Conservation (phyloP, 176 grass and related monocot species). For the Oryza australiensis region DNA sequence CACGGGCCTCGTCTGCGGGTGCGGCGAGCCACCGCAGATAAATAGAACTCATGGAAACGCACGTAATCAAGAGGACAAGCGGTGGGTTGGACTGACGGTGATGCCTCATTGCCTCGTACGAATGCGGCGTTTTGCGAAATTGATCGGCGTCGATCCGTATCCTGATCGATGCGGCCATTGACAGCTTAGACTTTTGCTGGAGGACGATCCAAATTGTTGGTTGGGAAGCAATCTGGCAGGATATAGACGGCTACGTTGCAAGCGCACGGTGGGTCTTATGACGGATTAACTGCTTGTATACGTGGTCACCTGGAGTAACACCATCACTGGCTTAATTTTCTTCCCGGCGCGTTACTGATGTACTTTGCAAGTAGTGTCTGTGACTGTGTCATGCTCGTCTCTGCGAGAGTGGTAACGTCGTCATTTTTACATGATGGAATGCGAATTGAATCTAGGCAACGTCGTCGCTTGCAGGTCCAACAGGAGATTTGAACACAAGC, state of each 20-base stretch:
- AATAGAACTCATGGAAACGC: neutral
- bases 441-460: neutral
- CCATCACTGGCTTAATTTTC: too few species aligned
- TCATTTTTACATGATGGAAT: too few species aligned
- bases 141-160: conserved; percentile 26
- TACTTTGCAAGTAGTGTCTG: neutral
- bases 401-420: neutral
- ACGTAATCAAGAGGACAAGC: neutral
- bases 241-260: neutral
- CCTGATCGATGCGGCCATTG: neutral
- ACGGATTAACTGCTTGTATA: too few species aligned
- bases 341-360: neutral
- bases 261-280: too few species aligned
- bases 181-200: neutral
- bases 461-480: neutral
- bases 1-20: neutral
- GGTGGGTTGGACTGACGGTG: too few species aligned
- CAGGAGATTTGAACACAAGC: neutral
- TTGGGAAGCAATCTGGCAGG: conserved; percentile 13
- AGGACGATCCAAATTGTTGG: conserved; percentile 21
- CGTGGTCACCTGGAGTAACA: too few species aligned
- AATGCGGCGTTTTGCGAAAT: neutral
- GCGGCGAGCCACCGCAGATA: neutral
- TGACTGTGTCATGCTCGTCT: neutral
- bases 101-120: neutral